phyloP scores from a whole-genome alignment of 495 filamentous ascomycete genomes.

The Lasiosphaeria miniovina region DNA sequence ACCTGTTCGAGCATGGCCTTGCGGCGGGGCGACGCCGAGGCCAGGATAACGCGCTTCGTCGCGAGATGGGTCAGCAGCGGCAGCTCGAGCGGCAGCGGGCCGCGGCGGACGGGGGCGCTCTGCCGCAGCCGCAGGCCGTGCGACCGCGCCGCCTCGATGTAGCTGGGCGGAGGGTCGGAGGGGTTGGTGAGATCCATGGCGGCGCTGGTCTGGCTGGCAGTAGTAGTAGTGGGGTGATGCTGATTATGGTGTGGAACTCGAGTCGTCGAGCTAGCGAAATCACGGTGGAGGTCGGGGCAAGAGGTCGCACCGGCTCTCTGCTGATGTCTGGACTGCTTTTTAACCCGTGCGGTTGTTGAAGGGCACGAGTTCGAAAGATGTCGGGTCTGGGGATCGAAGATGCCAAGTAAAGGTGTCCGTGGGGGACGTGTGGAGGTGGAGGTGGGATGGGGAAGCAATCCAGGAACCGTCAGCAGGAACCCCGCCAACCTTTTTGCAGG shows the following conservation, averaged over 20 bases:
- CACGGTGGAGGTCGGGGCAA: no score
- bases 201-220: background rate
- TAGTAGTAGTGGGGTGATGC: no score
- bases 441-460: no score
- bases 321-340: no score
- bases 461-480: no score
- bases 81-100: conserved; percentile 64
- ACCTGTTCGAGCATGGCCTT: conserved; percentile 70
- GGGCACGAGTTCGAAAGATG: no score
- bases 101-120: conserved; percentile 29
- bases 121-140: conserved; percentile 36
- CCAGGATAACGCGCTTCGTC: conserved; percentile 76
- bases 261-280: no score
- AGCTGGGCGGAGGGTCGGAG: conserved; percentile 41
- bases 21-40: conserved; percentile 80
- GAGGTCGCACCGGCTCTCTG: no score
- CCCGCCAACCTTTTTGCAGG: no score
- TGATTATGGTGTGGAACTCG: no score
- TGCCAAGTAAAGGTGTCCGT: background rate
- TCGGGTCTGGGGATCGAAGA: background rate
- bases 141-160: conserved; percentile 40
- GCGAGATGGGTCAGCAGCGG: conserved; percentile 71
- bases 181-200: conserved; percentile 35
- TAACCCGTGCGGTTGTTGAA: no score
- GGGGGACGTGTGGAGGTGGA: no score